Evolutionary conservation across 306 rosid species (phyloP).

Genomic region (Fagus crenata): DNA sequence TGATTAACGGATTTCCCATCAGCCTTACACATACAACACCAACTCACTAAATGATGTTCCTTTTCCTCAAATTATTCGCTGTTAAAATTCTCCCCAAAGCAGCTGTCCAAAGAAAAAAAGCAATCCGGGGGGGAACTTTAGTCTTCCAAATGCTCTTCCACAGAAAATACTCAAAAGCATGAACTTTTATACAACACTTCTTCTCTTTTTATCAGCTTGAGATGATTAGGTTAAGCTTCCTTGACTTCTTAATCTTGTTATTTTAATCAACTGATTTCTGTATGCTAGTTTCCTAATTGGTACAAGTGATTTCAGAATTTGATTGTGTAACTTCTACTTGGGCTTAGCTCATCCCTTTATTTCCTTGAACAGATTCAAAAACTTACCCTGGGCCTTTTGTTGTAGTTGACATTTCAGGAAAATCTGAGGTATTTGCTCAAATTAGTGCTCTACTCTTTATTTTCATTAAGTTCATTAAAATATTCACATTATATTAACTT

Average conservation of each 20-base stretch:
- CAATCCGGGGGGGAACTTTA: no score
- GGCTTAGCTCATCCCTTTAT: constrained; percentile 27
- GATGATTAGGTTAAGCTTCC: neutral
- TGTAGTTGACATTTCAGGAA: constrained; percentile 67
- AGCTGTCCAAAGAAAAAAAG: no score
- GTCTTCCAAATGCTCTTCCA: no score
- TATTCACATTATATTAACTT: neutral
- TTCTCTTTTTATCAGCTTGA: neutral
- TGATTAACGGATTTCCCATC: no score
- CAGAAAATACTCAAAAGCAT: no score
- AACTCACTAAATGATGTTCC: no score
- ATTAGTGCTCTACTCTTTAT: constrained; percentile 17
- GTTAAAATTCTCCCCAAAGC: no score
- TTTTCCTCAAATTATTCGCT: no score
- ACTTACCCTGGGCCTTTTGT: constrained; percentile 81
- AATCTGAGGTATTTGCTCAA: constrained; percentile 63
- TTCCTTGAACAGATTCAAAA: constrained; percentile 61
- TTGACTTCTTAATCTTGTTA: neutral
- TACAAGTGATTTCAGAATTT: constrained; percentile 15
- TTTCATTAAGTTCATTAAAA: constrained; percentile 14
- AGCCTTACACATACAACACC: no score
- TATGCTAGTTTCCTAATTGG: neutral
- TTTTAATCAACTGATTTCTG: neutral
- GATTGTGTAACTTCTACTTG: constrained; percentile 8
- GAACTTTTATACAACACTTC: no score